Base-by-base conservation (phyloP, 2,329 filamentous ascomycete genomes). In the Stromatinia cepivora region DNA sequence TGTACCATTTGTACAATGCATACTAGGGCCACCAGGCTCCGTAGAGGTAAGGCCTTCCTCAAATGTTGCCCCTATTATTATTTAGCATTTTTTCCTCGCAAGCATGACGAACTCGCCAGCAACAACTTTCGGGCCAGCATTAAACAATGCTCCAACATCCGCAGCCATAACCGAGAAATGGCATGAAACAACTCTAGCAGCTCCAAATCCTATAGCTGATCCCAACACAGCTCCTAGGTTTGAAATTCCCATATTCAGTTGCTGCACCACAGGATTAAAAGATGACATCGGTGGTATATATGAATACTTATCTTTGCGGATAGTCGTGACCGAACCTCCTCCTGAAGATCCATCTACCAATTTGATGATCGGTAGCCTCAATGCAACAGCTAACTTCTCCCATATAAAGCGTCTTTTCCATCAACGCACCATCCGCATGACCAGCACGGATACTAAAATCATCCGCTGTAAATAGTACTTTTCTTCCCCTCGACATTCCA, bases 121-220 rank as follows among this genome's bases (percentile, higher is more conserved):
- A 25, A 90, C 88, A 0, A 90, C 87, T 70, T 85, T 85, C 0
- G 87, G 87, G 0, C 88, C 88, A 9, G 88, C 88, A 75, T 90
- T 90, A 75, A 90, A 89, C 34, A 90, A 75, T 0, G 82, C 82
- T 0, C 87, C 88, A 1, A 90, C 81, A 75, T 90, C 86, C 6
- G 80, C 86, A 4, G 87, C 87, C 87, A 90, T 90, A 46, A 90
- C 87, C 1, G 84, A 87, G 74, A 90, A 90, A 75, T 90, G 88
- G 58, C 86, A 89, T 1, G 83, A 82, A 1, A 87, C 85, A 0
- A 89, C 86, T 53, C 87, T 79, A 1, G 87, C 87, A 4, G 87
- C 87, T 10, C 88, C 87, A 2, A 90, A 79, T 0, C 88, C 88
- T 71, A 90, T 88, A 0, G 87, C 87, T 7, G 88, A 87, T 0